phyloP scores from a whole-genome alignment of 2,329 filamentous ascomycete genomes.

The Colletotrichum phormii region DNA sequence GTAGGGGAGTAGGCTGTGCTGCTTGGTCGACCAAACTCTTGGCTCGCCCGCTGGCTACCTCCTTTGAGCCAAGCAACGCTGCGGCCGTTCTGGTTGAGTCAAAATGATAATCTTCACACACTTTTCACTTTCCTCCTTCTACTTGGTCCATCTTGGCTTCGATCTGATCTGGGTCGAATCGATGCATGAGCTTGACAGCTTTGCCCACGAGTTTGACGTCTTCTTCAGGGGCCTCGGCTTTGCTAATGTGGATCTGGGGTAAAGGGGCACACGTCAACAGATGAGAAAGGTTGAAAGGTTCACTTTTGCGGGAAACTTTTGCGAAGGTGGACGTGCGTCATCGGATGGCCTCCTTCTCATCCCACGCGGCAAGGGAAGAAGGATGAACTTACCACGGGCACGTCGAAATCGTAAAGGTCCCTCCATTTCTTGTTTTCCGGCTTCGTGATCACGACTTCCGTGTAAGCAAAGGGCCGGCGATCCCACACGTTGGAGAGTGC shows the following conservation, averaged over 20 bases:
- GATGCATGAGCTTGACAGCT: constrained; percentile 81
- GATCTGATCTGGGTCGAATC: constrained; percentile 76
- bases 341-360: constrained; percentile 1
- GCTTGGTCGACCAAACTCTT: neutral
- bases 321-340: neutral
- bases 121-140: constrained; percentile 44
- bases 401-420: constrained; percentile 83
- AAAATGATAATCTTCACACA: neutral
- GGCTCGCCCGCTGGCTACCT: neutral
- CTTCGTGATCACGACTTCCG: constrained; percentile 77
- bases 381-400: constrained; percentile 74
- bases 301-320: neutral
- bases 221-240: constrained; percentile 61
- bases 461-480: constrained; percentile 73
- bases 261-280: neutral
- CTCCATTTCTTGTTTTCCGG: constrained; percentile 74
- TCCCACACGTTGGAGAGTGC: constrained; percentile 78
- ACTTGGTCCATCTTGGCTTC: constrained; percentile 75
- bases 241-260: constrained; percentile 71
- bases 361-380: neutral
- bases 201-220: constrained; percentile 65
- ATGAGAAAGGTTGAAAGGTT: neutral
- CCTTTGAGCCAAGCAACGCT: constrained; percentile 3
- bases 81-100: constrained; percentile 2
- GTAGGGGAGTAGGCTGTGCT: constrained; percentile 3